A percentile compares a stretch with the other conserved stretches of the same genome.
Evolutionary conservation across 2,329 filamentous ascomycete species (phyloP).

Genomic region (Epichloe uncinata): DNA sequence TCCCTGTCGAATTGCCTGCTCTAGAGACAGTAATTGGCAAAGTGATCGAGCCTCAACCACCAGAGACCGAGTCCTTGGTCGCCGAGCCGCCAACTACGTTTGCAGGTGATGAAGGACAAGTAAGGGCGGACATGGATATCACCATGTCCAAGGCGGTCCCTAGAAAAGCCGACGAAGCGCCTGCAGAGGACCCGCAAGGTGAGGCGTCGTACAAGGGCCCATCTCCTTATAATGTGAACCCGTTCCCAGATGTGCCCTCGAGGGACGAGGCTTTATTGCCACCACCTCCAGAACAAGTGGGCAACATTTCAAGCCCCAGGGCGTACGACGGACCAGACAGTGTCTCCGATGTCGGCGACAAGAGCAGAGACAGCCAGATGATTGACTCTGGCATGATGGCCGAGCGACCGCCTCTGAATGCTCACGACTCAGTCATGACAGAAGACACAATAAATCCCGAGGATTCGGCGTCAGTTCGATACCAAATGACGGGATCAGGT

Average conservation of each 20-base stretch:
- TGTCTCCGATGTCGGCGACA: conserved; percentile 13
- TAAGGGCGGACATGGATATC: conserved; percentile 15
- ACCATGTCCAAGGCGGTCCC: neutral
- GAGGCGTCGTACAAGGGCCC: neutral
- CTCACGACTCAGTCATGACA: conserved; percentile 21
- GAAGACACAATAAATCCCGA: conserved; percentile 26
- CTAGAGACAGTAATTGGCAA: neutral
- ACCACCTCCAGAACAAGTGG: conserved; percentile 26
- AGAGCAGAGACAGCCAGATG: conserved; percentile 14
- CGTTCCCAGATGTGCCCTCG: neutral
- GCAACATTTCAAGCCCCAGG: conserved; percentile 24
- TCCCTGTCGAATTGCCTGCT: conserved; percentile 4
- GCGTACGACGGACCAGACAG: conserved; percentile 14
- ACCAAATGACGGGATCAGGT: conserved; percentile 16
- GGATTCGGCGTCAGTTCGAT: conserved; percentile 22
- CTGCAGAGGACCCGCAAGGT: conserved; percentile 2
- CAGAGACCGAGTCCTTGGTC: conserved; percentile 12
- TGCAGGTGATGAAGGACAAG: conserved; percentile 17
- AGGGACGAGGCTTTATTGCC: conserved; percentile 17
- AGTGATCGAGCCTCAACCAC: conserved; percentile 4
- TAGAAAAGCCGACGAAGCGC: neutral
- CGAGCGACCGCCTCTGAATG: conserved; percentile 13
- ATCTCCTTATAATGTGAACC: neutral
- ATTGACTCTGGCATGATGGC: conserved; percentile 9
- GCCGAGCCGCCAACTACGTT: conserved; percentile 20